Evolutionary conservation across 805 yeast genomes (phyloP), one percentile per base, ranked within the genome.

Genomic region (Aciculoconidium aculeatum): DNA sequence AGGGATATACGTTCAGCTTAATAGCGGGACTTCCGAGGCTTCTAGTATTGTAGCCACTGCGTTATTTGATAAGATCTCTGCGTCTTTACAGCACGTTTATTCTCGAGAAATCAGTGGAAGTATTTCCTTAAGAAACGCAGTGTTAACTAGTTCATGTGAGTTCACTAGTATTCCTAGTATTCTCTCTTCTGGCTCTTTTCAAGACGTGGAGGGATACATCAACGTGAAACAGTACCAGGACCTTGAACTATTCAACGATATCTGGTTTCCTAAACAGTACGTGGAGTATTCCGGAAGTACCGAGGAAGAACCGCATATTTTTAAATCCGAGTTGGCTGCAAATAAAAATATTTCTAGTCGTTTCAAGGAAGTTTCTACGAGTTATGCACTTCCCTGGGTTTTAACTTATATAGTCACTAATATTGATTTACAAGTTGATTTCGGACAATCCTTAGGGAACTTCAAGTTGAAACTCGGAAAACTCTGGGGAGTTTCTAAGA

Each of bases 41-140:
- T 42, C 59, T 3, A 39, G 47, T 2, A 34, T 76, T 7, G 53
- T 70, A 2, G 51, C 71, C 4, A 49, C 75, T 0, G 49, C 77
- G 3, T 63, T 67, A 10, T 38, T 86, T 11, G 64, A 67, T n/a
- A 65, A 73, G 2, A 53, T 86, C 4, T 64, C 72, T 12, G 82
- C 90, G 0, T 77, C 88, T 0, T 58, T 92, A 19, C 95, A 86
- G 45, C 98, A 92, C 53, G 77, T 84, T 10, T 92, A 85, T 48
- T 90, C 97, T 0, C 72, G 95, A 37, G 95, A 86, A 39, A 70
- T 81, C 1, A 86, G 95, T 62, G 94, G 94, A 0, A 77, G 82
- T 3, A 52, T 84, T 16, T 21, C 33, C 5, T 50, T 63, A 13
- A 65, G 73, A 11, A 61, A 67, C 23, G 49, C 79, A 7, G 46